These are phyloP conservation scores for Mrakia blollopis DNA, from an alignment of 768 basidiomycete species.

Conservation along the genomic window DNA sequence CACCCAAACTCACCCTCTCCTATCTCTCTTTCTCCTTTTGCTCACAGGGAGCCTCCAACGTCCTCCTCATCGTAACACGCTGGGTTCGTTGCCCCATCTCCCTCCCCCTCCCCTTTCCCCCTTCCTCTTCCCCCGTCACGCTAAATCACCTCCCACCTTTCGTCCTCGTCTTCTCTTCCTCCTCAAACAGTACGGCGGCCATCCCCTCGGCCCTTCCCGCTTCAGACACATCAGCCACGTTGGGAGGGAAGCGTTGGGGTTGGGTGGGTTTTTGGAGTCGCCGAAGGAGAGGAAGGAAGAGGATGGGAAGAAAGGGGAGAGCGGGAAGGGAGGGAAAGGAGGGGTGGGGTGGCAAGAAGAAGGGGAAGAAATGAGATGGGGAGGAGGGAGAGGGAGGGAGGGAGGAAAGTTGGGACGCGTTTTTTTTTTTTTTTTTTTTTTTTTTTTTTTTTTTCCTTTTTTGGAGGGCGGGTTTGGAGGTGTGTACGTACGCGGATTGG, in stretches of 20 bases:
- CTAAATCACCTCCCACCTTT: background rate
- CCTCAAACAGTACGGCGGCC: conserved; percentile 3
- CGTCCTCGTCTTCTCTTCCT: background rate
- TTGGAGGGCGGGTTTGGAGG: no score
- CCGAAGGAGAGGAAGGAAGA: no score
- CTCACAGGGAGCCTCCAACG: background rate
- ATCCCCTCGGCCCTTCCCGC: conserved; percentile 1
- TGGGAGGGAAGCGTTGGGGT: background rate
- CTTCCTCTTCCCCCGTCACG: background rate
- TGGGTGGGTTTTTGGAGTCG: no score
- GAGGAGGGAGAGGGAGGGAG: no score
- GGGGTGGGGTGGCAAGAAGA: no score
- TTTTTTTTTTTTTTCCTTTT: no score
- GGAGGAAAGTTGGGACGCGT: no score
- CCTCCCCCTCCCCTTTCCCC: background rate
- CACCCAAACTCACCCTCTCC: background rate
- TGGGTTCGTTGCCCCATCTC: background rate
- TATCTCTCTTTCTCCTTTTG: background rate
- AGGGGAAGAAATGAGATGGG: no score
- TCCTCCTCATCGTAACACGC: conserved; percentile 19
- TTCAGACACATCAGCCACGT: conserved; percentile 7
- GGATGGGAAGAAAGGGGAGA: no score
- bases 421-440: no score
- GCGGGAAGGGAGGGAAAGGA: no score
- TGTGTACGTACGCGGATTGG: no score